These are phyloP conservation scores for Zanthoxylum bungeanum DNA, from an alignment of 345 rosid genomes.

Conservation along the genomic window DNA sequence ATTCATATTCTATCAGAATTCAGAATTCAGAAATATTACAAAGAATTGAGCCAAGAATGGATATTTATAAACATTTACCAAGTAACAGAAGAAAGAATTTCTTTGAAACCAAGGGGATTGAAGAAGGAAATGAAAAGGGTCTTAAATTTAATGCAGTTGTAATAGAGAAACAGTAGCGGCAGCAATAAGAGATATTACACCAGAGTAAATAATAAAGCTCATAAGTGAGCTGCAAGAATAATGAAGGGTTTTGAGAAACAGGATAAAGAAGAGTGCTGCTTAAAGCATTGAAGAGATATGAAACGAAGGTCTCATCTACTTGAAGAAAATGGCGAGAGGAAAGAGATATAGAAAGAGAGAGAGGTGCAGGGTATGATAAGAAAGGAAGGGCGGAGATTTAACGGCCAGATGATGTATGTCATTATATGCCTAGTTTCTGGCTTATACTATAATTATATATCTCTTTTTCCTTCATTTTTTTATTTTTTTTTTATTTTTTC, in stretches of 20 bases:
- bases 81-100: slow-evolving; percentile 13
- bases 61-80: slow-evolving; percentile 28
- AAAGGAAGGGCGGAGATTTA: slow-evolving; percentile 99
- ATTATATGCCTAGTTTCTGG: slow-evolving; percentile 54
- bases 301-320: slow-evolving; percentile 18
- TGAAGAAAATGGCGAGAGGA: slow-evolving; percentile 11
- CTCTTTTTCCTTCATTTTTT: slow-evolving; percentile 1
- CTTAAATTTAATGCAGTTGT: slow-evolving; percentile 18
- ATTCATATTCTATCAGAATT: background rate
- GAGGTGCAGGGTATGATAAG: slow-evolving; percentile 63
- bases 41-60: no score
- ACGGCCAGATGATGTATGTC: slow-evolving; percentile 56
- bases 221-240: background rate
- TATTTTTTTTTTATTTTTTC: no score
- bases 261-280: slow-evolving; percentile 24
- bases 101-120: no score
- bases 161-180: background rate
- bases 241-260: background rate
- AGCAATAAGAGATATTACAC: background rate
- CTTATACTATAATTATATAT: slow-evolving; percentile 26
- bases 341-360: slow-evolving; percentile 27
- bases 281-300: slow-evolving; percentile 1
- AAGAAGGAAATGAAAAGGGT: slow-evolving; percentile 14
- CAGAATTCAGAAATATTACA: no score
- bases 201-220: background rate